Evolutionary conservation across 2,329 filamentous ascomycete species (phyloP), one percentile per base, ranked within the genome.

Genomic region (Thelonectria olida): DNA sequence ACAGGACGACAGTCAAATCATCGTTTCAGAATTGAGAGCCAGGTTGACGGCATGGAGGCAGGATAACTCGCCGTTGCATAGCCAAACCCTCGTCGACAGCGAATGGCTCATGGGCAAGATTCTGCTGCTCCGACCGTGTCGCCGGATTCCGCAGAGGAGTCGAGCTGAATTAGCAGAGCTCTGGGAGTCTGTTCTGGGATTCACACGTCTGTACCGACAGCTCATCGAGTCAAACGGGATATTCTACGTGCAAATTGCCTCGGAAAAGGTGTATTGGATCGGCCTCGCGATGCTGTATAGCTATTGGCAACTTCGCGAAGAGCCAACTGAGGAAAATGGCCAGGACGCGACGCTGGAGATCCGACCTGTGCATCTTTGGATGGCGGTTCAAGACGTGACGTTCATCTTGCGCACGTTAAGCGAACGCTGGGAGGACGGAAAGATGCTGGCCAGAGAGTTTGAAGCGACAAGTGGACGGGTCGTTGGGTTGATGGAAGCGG

Each of bases 241-340:
- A 4, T 70, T 70, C 47, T 71, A 71, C 54, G 64, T 71, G 4
- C 68, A 68, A 42, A 65, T 71, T 25, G 67, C 66, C 9, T 69
- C 62, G 15, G 68, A 70, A 39, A 71, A 71, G 56, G 62, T 67
- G 2, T 71, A 70, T 54, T 71, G 68, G 68, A 65, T 64, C 10
- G 67, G 67, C 1, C 51, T 71, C 3, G 61, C 62, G 1, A 47
- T 68, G 15, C 53, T 71, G n/a, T 63, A 69, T 52, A 66, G 64
- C 51, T 71, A 65, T 38, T 67, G 68, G 66, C 38, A 47, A 23
- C 61, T 71, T 10, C 51, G 41, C n/a, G 34, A 39, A 8, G 23
- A 34, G 5, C 10, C 12, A 1, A 12, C 7, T 12, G 49, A 22
- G n/a, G n/a, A n/a, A n/a, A n/a, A n/a, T n/a, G n/a, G n/a, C 13